phyloP scores from a whole-genome alignment of 164 flowering plant species.

The Paratinospora sagittata region DNA sequence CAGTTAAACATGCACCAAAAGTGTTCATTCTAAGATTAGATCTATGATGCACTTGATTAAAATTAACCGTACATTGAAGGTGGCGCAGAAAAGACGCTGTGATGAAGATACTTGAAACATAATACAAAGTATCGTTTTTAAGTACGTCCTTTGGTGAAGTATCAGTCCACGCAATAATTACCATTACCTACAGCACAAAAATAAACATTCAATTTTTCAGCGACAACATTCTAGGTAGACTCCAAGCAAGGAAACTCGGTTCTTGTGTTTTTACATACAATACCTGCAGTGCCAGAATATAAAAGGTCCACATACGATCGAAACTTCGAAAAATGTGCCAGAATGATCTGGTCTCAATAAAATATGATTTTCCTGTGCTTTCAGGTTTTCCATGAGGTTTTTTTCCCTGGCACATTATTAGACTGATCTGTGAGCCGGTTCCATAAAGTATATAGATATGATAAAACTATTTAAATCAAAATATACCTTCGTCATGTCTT shows the following conservation, averaged over 20 bases:
- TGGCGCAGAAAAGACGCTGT: constrained; percentile 85
- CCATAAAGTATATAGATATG: neutral
- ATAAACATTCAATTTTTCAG: neutral
- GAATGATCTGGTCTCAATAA: constrained; percentile 82
- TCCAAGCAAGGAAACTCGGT: neutral
- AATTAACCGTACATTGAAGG: constrained; percentile 61
- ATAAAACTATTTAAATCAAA: neutral
- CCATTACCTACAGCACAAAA: constrained; percentile 53
- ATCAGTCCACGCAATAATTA: constrained; percentile 67
- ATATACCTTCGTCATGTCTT: constrained; percentile 41
- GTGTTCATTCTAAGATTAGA: neutral
- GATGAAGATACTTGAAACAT: constrained; percentile 79
- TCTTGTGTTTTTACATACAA: neutral
- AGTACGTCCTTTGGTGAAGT: constrained; percentile 43
- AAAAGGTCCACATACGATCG: constrained; percentile 95
- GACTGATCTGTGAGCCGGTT: neutral
- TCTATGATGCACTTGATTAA: neutral
- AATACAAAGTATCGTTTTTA: constrained; percentile 44
- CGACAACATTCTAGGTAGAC: neutral
- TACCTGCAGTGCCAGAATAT: constrained; percentile 83
- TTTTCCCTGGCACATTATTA: constrained; percentile 42
- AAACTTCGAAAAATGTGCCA: constrained; percentile 95
- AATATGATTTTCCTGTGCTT: constrained; percentile 77
- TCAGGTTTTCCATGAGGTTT: constrained; percentile 35
- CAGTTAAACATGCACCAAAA: neutral